Base-by-base conservation (phyloP, 805 yeast species). In the Yarrowia bubula region DNA sequence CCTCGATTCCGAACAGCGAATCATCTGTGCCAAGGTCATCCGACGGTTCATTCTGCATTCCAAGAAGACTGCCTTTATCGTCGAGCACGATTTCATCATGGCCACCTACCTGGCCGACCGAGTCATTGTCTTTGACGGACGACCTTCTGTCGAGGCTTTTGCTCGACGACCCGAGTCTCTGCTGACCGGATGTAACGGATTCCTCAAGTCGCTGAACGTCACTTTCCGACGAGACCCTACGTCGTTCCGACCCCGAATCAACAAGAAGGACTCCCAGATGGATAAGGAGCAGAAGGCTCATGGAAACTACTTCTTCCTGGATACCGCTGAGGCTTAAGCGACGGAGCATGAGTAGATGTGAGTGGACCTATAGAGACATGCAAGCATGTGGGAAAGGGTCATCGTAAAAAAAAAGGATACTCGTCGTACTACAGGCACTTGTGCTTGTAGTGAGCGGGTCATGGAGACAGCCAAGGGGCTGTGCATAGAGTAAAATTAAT, bases 31-130 rank as follows among this genome's bases (percentile, higher is more conserved):
- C 63, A 95, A 95, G 83, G 99, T 95, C 71, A 95, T 95, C 73
- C 89, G 97, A 85, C 88, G 97, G 79, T 95, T 92, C 75, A 90
- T 95, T 74, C 81, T 95, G 76, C 99, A 95, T 76, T 86, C 97
- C 71, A 92, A 93, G 83, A 95, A 93, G 84, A 93, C 98, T 51
- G 99, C 99, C n/a, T 95, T 95, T 77, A 83, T 95, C 73, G 99
- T 95, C 67, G 99, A 95, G 87, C 99, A 95, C 86, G 99, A 95
- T 85, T 95, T 95, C 85, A 95, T 95, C 82, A 95, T 95, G 99
- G 98, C 99, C 70, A 95, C 99, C 15, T 95, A 95, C 77, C 84
- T 95, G 83, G 99, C 99, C 69, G 99, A 95, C 80, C 86, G 96
- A 75, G 99, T 95, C 73, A 93, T 95, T 84, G 98, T 95, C 66